phyloP scores from a whole-genome alignment of 257 asterid genomes.

The Forsythia viridissima region DNA sequence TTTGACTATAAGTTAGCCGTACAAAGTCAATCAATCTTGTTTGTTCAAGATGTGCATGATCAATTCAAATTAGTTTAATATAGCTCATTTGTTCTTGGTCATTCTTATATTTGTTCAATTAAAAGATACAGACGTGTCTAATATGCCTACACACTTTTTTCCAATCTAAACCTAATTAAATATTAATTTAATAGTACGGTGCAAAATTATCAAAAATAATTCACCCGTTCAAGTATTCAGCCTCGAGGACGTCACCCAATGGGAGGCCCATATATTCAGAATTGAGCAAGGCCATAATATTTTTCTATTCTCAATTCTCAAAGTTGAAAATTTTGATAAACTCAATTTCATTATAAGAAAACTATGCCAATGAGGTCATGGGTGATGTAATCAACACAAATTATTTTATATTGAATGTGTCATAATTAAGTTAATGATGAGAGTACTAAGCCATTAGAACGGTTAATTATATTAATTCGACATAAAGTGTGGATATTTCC shows the following conservation, averaged over 20 bases:
- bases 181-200: not conserved
- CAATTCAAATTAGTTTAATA: too few species aligned
- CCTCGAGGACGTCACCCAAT: not conserved
- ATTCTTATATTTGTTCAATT: not conserved
- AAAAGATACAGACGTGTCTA: not conserved
- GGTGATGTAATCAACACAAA: slow-evolving; percentile 35
- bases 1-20: too few species aligned
- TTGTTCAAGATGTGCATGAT: too few species aligned
- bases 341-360: slow-evolving; percentile 5
- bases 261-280: not conserved
- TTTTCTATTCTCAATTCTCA: not conserved
- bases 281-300: not conserved
- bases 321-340: not conserved
- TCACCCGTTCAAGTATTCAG: not conserved
- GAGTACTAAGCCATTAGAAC: slow-evolving; percentile 6
- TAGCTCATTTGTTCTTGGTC: too few species aligned
- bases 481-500: not conserved
- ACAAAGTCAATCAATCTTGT: too few species aligned
- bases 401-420: not conserved
- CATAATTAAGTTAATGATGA: not conserved
- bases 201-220: too few species aligned
- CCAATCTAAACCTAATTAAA: not conserved
- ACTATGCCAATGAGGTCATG: slow-evolving; percentile 41
- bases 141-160: not conserved
- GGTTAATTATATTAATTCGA: slow-evolving; percentile 10